Evolutionary conservation across 139 green algal species (phyloP).

Genomic region (Haematococcus lacustris): DNA sequence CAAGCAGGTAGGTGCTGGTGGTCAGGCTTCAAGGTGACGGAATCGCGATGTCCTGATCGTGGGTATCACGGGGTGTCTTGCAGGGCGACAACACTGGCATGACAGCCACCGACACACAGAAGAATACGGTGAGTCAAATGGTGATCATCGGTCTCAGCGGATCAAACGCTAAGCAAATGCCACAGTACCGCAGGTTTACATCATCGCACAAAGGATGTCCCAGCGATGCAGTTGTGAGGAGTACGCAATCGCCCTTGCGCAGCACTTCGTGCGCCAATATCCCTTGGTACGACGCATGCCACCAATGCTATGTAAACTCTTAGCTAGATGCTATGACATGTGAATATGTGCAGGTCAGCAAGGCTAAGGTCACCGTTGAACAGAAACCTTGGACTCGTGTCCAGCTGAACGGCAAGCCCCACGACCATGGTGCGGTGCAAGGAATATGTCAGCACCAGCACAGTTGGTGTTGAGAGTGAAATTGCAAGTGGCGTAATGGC

Average conservation of each 20-base stretch:
- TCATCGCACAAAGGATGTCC: constrained; percentile 67
- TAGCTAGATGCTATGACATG: too few relatives aligned
- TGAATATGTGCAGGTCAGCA: constrained; percentile 59
- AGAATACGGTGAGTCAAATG: constrained; percentile 80
- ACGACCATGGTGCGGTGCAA: constrained; percentile 65
- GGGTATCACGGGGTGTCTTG: too few relatives aligned
- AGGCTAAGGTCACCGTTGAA: constrained; percentile 78
- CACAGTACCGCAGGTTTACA: constrained; percentile 77
- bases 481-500: background rate
- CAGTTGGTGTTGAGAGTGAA: background rate
- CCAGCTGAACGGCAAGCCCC: constrained; percentile 38
- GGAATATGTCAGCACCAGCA: background rate
- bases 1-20: constrained; percentile 1
- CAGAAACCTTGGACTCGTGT: constrained; percentile 78
- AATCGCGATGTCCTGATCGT: too few relatives aligned
- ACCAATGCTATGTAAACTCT: too few relatives aligned
- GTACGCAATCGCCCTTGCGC: constrained; percentile 75
- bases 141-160: too few relatives aligned
- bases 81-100: constrained; percentile 72
- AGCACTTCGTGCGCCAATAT: constrained; percentile 84
- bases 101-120: constrained; percentile 90
- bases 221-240: constrained; percentile 69
- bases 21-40: too few relatives aligned
- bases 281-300: too few relatives aligned
- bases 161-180: too few relatives aligned